Evolutionary conservation across 2,329 filamentous ascomycete genomes (phyloP).

Genomic region (Phialocephala subalpina): DNA sequence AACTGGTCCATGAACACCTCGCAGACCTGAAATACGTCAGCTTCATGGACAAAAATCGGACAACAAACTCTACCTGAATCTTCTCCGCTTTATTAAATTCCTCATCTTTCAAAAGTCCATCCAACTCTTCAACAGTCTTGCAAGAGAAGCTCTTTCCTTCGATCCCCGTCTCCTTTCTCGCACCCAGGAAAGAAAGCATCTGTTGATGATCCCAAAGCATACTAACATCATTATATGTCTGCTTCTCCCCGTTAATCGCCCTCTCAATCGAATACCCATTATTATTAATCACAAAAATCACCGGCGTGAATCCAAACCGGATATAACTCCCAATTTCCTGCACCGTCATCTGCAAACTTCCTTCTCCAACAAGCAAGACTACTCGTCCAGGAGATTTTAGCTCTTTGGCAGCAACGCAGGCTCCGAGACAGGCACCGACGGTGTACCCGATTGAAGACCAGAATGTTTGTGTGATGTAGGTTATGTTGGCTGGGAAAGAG

Average conservation of each 20-base stretch:
- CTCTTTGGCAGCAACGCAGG: slow-evolving; percentile 61
- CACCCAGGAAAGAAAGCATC: slow-evolving; percentile 57
- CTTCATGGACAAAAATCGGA: too few species aligned
- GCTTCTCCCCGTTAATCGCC: slow-evolving; percentile 60
- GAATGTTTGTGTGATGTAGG: slow-evolving; percentile 59
- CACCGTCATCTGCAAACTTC: slow-evolving; percentile 71
- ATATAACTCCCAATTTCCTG: slow-evolving; percentile 73
- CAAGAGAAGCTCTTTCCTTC: slow-evolving; percentile 45
- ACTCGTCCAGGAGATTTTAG: slow-evolving; percentile 51
- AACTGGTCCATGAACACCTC: slow-evolving; percentile 27
- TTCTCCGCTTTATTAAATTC: slow-evolving; percentile 38
- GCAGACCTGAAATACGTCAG: slow-evolving; percentile 26
- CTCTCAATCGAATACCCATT: slow-evolving; percentile 67
- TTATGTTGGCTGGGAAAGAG: slow-evolving; percentile 55
- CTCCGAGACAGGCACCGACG: slow-evolving; percentile 63
- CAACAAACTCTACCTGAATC: slow-evolving; percentile 30
- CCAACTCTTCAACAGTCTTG: slow-evolving; percentile 55
- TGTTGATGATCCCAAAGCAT: slow-evolving; percentile 58
- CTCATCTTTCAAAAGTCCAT: slow-evolving; percentile 47
- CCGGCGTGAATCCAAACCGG: slow-evolving; percentile 56
- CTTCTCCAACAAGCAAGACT: slow-evolving; percentile 68
- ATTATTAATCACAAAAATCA: slow-evolving; percentile 64
- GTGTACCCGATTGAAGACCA: slow-evolving; percentile 70
- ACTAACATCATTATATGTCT: slow-evolving; percentile 63
- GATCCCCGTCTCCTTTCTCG: slow-evolving; percentile 48